Percentiles rank a stretch among this genome's conserved stretches.
phyloP scores from a whole-genome alignment of 495 filamentous ascomycete species.

The Neurospora sp. region DNA sequence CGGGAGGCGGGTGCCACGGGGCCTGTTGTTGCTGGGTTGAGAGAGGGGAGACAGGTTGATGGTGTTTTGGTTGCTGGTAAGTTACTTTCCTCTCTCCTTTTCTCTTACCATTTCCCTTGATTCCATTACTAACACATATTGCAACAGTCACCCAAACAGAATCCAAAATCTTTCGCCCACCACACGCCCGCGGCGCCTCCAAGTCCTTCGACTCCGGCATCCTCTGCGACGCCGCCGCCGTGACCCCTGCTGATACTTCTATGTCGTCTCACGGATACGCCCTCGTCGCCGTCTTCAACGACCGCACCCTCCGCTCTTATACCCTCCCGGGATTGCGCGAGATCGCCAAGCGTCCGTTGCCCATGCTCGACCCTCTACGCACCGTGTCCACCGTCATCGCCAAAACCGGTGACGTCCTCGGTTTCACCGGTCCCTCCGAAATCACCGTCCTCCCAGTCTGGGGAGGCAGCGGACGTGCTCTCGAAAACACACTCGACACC shows the following conservation, averaged over 20 bases:
- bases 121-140: background rate
- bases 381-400: slow-evolving; percentile 58
- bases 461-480: too few relatives aligned
- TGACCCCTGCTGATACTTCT: slow-evolving; percentile 64
- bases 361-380: slow-evolving; percentile 63
- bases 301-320: slow-evolving; percentile 67
- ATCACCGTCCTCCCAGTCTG: slow-evolving; percentile 69
- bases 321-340: slow-evolving; percentile 81
- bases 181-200: slow-evolving; percentile 73
- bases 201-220: slow-evolving; percentile 70
- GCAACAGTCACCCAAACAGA: slow-evolving; percentile 58
- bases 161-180: slow-evolving; percentile 76
- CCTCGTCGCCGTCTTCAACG: slow-evolving; percentile 72
- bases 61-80: slow-evolving; percentile 53
- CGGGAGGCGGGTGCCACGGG: slow-evolving; percentile 66
- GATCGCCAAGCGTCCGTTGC: slow-evolving; percentile 55
- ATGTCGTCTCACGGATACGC: slow-evolving; percentile 64
- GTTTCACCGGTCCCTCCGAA: slow-evolving; percentile 86
- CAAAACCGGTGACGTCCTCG: slow-evolving; percentile 67
- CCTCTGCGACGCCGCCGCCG: slow-evolving; percentile 65
- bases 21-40: slow-evolving; percentile 55
- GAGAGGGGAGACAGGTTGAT: slow-evolving; percentile 59
- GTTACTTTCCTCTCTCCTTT: slow-evolving; percentile 5
- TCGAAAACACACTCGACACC: slow-evolving; percentile 52
- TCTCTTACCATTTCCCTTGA: too few relatives aligned